A percentile compares a stretch with the other conserved stretches of the same genome.
Conservation (phyloP, 164 flowering plant genomes). For the Liriodendron chinense region DNA sequence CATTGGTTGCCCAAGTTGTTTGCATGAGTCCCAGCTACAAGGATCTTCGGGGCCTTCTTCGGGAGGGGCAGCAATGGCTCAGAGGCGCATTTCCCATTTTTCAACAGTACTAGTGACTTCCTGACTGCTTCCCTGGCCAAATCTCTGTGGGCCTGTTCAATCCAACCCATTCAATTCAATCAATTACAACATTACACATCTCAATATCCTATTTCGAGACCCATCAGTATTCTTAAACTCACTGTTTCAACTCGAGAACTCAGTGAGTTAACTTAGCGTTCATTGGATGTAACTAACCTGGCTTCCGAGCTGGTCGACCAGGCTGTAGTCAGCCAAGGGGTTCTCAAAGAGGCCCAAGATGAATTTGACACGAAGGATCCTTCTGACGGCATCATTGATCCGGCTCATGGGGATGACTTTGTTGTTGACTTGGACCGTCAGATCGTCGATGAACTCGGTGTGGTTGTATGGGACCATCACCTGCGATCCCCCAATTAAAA, state of each 20-base stretch:
- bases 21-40: slow-evolving; percentile 36
- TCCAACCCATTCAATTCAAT: background rate
- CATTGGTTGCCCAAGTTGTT: slow-evolving; percentile 37
- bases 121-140: slow-evolving; percentile 40
- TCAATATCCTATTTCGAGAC: background rate
- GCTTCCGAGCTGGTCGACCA: slow-evolving; percentile 13
- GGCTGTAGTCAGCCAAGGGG: slow-evolving; percentile 13
- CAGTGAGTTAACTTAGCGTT: background rate
- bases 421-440: slow-evolving; percentile 8
- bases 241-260: background rate
- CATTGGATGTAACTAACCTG: slow-evolving; percentile 5
- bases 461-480: slow-evolving; percentile 11
- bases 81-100: slow-evolving; percentile 25
- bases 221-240: too few relatives aligned
- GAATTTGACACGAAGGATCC: slow-evolving; percentile 19
- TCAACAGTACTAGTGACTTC: slow-evolving; percentile 32
- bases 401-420: slow-evolving; percentile 15
- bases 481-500: background rate
- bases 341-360: slow-evolving; percentile 15
- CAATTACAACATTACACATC: background rate
- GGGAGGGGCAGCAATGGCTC: slow-evolving; percentile 32
- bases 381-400: slow-evolving; percentile 14
- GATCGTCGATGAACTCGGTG: slow-evolving; percentile 11
- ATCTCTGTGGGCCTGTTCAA: slow-evolving; percentile 31
- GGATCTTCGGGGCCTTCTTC: slow-evolving; percentile 33